phyloP scores from a whole-genome alignment of 2,329 filamentous ascomycete species.

The Trichoderma koningiopsis region DNA sequence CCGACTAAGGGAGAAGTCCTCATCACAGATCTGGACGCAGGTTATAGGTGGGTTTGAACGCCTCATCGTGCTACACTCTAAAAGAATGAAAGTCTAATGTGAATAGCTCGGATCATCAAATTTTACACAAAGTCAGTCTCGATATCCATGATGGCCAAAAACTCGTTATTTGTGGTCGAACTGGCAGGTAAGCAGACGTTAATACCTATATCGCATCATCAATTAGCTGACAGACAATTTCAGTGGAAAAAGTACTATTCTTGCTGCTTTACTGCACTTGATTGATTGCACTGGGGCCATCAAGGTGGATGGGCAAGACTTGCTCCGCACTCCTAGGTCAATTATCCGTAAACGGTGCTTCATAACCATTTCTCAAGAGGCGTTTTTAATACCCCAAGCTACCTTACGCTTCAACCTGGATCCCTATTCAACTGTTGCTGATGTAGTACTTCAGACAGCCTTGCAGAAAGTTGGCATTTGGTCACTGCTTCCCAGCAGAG shows the following conservation, averaged over 20 bases:
- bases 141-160: slow-evolving; percentile 29
- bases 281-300: slow-evolving; percentile 33
- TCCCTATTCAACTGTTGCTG: slow-evolving; percentile 18
- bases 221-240: slow-evolving; percentile 4
- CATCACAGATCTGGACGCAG: slow-evolving; percentile 27
- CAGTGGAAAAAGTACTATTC: slow-evolving; percentile 34
- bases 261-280: slow-evolving; percentile 29
- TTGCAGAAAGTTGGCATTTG: slow-evolving; percentile 27
- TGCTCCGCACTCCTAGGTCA: slow-evolving; percentile 30
- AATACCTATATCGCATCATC: too few species aligned
- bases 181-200: slow-evolving; percentile 31
- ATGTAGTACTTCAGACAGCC: slow-evolving; percentile 19
- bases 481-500: slow-evolving; percentile 7
- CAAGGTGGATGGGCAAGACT: slow-evolving; percentile 36
- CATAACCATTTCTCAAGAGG: slow-evolving; percentile 39
- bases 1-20: slow-evolving; percentile 28
- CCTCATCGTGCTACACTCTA: neutral
- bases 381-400: slow-evolving; percentile 29
- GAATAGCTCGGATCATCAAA: slow-evolving; percentile 23
- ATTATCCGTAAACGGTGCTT: slow-evolving; percentile 36
- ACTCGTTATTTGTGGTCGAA: slow-evolving; percentile 33
- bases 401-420: slow-evolving; percentile 31
- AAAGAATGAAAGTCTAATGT: neutral
- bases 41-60: slow-evolving; percentile 27
- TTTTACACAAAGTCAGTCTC: slow-evolving; percentile 29